Conservation (phyloP, 805 yeast genomes). For the Starmera quercuum region DNA sequence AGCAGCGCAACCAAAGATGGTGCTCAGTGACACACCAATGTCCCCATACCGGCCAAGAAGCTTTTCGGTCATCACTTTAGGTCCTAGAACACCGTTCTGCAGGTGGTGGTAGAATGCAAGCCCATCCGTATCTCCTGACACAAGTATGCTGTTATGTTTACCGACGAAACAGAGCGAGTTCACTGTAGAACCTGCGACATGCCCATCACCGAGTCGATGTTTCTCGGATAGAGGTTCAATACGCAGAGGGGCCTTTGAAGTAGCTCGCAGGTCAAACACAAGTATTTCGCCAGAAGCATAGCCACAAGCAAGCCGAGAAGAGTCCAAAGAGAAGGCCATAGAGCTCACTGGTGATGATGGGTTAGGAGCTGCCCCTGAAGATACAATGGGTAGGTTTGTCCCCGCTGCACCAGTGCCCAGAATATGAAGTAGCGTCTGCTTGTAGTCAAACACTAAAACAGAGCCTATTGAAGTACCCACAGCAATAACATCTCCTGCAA, state of each 20-base stretch:
- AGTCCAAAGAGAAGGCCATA: constrained; percentile 59
- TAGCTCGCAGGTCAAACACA: constrained; percentile 54
- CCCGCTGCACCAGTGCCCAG: constrained; percentile 30
- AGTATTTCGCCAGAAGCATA: constrained; percentile 54
- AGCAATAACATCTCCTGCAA: constrained; percentile 39
- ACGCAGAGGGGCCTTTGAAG: constrained; percentile 20
- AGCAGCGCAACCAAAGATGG: constrained; percentile 35
- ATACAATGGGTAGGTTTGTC: too few species aligned
- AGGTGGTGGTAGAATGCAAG: constrained; percentile 59
- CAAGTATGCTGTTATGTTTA: constrained; percentile 44
- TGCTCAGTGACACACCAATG: constrained; percentile 11
- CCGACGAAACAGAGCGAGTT: constrained; percentile 40
- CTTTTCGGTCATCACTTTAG: constrained; percentile 37
- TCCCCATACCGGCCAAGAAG: constrained; percentile 42
- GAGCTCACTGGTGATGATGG: constrained; percentile 48
- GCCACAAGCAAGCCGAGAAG: constrained; percentile 64
- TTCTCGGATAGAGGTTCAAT: constrained; percentile 13
- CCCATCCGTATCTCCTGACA: constrained; percentile 50
- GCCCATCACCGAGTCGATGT: constrained; percentile 24
- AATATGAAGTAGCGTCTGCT: constrained; percentile 46
- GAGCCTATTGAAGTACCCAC: constrained; percentile 68
- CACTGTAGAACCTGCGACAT: constrained; percentile 24
- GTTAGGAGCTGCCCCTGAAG: constrained; percentile 19
- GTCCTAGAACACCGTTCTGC: constrained; percentile 46
- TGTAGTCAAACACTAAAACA: constrained; percentile 59